Evolutionary conservation across 129 eudicot genomes (phyloP).

Genomic region (Cynara cardunculus): DNA sequence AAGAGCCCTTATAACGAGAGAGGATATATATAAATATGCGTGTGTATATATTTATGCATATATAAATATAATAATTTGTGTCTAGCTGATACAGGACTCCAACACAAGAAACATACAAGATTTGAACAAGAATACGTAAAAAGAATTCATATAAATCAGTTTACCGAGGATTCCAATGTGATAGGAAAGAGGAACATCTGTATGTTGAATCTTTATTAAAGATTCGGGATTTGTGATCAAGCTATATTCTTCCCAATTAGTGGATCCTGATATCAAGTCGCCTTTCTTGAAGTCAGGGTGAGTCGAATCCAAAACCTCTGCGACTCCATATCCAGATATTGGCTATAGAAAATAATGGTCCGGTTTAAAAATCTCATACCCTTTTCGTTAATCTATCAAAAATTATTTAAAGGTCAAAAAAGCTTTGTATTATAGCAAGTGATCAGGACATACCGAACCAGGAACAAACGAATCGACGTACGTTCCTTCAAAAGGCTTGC

Average conservation of each 20-base stretch:
- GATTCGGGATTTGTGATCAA: constrained; percentile 7
- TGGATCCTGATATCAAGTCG: constrained; percentile 19
- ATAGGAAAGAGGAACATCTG: constrained; percentile 29
- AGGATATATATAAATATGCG: too few species aligned
- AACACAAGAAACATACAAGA: neutral
- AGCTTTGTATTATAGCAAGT: neutral
- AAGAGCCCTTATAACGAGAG: too few species aligned
- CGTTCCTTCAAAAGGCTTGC: neutral
- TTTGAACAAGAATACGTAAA: neutral
- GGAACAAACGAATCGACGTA: constrained; percentile 9
- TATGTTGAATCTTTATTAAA: constrained; percentile 22
- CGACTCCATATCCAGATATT: constrained; percentile 31
- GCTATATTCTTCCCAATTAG: constrained; percentile 31
- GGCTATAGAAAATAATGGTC: neutral
- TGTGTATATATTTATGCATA: too few species aligned
- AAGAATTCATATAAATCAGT: neutral
- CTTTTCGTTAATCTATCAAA: neutral
- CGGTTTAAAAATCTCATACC: neutral
- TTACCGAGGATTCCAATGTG: constrained; percentile 28
- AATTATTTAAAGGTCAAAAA: neutral
- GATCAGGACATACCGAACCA: constrained; percentile 19
- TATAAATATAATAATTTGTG: too few species aligned
- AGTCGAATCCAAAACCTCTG: constrained; percentile 30
- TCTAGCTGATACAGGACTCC: too few species aligned
- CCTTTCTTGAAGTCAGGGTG: constrained; percentile 24